phyloP scores from a whole-genome alignment of 208 protist species.

The Leptomonas seymouri region DNA sequence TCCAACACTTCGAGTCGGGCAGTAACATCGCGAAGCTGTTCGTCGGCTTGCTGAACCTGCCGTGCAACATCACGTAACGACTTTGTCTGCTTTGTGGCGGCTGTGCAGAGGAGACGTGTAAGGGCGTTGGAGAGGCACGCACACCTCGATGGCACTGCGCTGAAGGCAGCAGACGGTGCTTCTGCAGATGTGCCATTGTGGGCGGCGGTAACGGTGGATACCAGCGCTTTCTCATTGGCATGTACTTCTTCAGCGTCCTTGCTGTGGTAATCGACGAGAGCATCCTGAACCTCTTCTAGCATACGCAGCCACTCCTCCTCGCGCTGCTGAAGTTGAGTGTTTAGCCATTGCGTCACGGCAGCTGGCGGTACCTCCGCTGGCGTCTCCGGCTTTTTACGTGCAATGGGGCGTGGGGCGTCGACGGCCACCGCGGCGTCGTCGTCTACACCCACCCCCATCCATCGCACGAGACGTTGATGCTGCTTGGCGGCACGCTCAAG shows the following conservation, averaged over 20 bases:
- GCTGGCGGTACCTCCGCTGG: constrained; percentile 2
- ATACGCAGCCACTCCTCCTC: constrained; percentile 12
- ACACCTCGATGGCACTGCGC: background rate
- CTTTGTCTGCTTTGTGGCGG: background rate
- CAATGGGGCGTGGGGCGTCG: background rate
- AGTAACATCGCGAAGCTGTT: constrained; percentile 25
- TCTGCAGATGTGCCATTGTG: background rate
- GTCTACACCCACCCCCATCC: constrained; percentile 1
- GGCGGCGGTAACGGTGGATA: no score
- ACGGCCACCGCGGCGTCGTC: background rate
- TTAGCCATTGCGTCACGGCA: constrained; percentile 13
- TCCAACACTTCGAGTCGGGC: constrained; percentile 62
- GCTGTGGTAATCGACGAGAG: background rate
- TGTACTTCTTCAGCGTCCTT: background rate
- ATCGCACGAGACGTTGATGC: constrained; percentile 8
- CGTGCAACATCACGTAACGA: background rate
- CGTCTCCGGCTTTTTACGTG: background rate
- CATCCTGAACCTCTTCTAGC: constrained; percentile 24
- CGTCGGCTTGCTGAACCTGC: constrained; percentile 1
- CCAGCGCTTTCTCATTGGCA: background rate
- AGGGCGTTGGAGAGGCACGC: background rate
- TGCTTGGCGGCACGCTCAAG: background rate
- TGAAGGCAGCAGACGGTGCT: background rate
- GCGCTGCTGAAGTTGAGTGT: constrained; percentile 7
- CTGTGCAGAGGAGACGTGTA: background rate